Evolutionary conservation across 768 basidiomycete species (phyloP).

Genomic region (Lactarius deliciosus): DNA sequence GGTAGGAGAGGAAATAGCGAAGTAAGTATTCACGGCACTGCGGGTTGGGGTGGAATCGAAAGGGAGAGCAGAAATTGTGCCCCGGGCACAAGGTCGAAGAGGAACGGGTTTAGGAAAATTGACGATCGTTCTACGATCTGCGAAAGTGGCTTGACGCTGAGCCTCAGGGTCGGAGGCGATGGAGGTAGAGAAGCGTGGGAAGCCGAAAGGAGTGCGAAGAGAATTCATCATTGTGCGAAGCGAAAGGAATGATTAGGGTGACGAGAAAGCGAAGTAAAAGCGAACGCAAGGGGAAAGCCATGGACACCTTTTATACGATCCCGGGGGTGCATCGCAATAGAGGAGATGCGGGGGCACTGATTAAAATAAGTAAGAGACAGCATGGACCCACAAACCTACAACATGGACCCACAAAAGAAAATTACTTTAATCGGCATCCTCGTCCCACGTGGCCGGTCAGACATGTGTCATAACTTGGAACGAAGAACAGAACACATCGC

Average conservation of each 20-base stretch:
- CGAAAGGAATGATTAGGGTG: background rate
- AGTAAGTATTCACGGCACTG: background rate
- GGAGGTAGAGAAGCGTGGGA: background rate
- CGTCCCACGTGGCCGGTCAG: slow-evolving; percentile 7
- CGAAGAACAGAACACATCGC: slow-evolving; percentile 4
- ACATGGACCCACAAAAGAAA: slow-evolving; percentile 19
- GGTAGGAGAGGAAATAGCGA: background rate
- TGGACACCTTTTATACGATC: slow-evolving; percentile 16
- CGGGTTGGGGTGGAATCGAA: slow-evolving; percentile 3
- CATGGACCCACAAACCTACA: slow-evolving; percentile 16
- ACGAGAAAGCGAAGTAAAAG: background rate
- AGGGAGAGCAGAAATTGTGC: slow-evolving; percentile 9
- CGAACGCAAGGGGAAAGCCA: background rate
- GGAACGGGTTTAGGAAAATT: slow-evolving; percentile 6
- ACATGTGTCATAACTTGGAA: slow-evolving; percentile 20
- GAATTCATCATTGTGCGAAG: slow-evolving; percentile 2
- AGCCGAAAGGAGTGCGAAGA: background rate
- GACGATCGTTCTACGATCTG: slow-evolving; percentile 5
- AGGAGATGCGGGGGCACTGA: background rate
- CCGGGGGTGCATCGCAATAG: background rate
- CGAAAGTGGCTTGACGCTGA: background rate
- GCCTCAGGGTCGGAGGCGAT: slow-evolving; percentile 20
- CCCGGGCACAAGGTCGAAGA: slow-evolving; percentile 17
- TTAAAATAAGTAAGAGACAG: background rate
- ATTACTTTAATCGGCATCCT: slow-evolving; percentile 5